A percentile compares a stretch with the other conserved stretches of the same genome.
phyloP scores from a whole-genome alignment of 1,139 yeast species.

The Saccharomyces hybrid region DNA sequence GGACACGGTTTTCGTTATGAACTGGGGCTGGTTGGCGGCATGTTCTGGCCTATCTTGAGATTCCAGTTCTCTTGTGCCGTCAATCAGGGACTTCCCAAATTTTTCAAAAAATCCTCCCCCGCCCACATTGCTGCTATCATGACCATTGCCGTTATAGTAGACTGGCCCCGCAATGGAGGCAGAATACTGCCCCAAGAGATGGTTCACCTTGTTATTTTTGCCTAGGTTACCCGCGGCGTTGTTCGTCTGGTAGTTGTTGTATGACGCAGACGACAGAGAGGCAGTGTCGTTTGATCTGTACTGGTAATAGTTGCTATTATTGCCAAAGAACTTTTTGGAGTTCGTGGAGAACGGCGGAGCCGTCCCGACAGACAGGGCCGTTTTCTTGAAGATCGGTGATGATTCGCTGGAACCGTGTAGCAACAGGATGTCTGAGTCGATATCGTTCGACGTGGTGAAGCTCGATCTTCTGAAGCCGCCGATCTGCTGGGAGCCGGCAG shows the following conservation, averaged over 20 bases:
- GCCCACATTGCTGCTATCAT: slow-evolving; percentile 1
- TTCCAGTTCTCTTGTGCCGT: slow-evolving; percentile 32
- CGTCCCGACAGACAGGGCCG: slow-evolving; percentile 25
- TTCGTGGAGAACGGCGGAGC: slow-evolving; percentile 12
- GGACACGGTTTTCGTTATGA: slow-evolving; percentile 1
- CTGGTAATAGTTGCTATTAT: slow-evolving; percentile 3
- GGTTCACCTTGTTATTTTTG: slow-evolving; percentile 2
- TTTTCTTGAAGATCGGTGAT: slow-evolving; percentile 3
- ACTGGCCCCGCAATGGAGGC: slow-evolving; percentile 7
- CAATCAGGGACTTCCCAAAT: slow-evolving; percentile 31
- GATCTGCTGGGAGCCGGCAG: slow-evolving; percentile 10
- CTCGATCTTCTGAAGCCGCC: slow-evolving; percentile 31
- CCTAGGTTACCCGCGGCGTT: slow-evolving; percentile 1
- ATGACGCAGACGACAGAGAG: slow-evolving; percentile 9
- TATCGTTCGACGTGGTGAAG: slow-evolving; percentile 20
- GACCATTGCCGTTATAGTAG: slow-evolving; percentile 2
- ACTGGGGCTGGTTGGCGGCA: not conserved
- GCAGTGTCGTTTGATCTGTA: slow-evolving; percentile 1
- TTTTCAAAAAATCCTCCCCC: slow-evolving; percentile 29
- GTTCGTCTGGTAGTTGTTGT: slow-evolving; percentile 5
- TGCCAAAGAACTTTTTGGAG: not conserved
- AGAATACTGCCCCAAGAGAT: slow-evolving; percentile 4
- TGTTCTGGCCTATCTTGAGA: slow-evolving; percentile 2
- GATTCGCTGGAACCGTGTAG: slow-evolving; percentile 6
- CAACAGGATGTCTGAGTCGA: slow-evolving; percentile 20